phyloP scores from a whole-genome alignment of 345 rosid species.

The Eucalyptus melliodora region DNA sequence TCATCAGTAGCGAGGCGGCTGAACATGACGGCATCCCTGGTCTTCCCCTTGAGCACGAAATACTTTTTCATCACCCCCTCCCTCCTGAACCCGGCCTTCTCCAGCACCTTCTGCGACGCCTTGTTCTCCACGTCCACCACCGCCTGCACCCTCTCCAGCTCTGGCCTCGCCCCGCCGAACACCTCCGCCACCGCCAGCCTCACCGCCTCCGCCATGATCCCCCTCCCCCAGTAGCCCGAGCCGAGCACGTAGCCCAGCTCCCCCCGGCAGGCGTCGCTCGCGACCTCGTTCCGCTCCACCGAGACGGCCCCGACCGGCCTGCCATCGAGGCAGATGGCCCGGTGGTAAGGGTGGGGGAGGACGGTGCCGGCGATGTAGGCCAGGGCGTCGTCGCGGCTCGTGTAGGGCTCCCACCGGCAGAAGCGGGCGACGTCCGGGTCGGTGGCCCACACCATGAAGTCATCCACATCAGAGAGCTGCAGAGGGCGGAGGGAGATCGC shows the following conservation, averaged over 20 bases:
- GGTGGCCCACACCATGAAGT: slow-evolving; percentile 61
- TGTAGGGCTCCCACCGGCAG: slow-evolving; percentile 49
- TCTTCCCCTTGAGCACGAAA: slow-evolving; percentile 1
- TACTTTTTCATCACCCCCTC: slow-evolving; percentile 25
- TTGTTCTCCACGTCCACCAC: slow-evolving; percentile 14
- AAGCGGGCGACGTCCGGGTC: slow-evolving; percentile 36
- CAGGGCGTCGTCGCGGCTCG: slow-evolving; percentile 29
- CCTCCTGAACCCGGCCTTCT: slow-evolving; percentile 21
- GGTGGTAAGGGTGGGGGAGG: slow-evolving; percentile 43
- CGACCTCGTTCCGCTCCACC: slow-evolving; percentile 21
- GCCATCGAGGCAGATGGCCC: slow-evolving; percentile 48
- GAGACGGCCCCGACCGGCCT: slow-evolving; percentile 41
- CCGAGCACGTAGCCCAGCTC: slow-evolving; percentile 15
- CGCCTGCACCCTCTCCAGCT: slow-evolving; percentile 26
- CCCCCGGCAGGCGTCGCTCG: slow-evolving; percentile 5
- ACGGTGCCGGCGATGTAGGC: slow-evolving; percentile 14
- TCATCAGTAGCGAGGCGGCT: slow-evolving; percentile 12
- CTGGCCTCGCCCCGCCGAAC: slow-evolving; percentile 5
- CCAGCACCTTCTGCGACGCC: slow-evolving; percentile 24
- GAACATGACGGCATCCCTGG: slow-evolving; percentile 10
- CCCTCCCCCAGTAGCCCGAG: slow-evolving; percentile 16
- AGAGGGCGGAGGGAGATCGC: slow-evolving; percentile 25
- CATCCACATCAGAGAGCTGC: slow-evolving; percentile 33
- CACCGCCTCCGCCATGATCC: slow-evolving; percentile 17
- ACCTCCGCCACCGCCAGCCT: slow-evolving; percentile 1